A percentile compares a stretch with the other conserved stretches of the same genome.
Conservation (phyloP, 2,329 filamentous ascomycete species). For the Fusarium sp. region DNA sequence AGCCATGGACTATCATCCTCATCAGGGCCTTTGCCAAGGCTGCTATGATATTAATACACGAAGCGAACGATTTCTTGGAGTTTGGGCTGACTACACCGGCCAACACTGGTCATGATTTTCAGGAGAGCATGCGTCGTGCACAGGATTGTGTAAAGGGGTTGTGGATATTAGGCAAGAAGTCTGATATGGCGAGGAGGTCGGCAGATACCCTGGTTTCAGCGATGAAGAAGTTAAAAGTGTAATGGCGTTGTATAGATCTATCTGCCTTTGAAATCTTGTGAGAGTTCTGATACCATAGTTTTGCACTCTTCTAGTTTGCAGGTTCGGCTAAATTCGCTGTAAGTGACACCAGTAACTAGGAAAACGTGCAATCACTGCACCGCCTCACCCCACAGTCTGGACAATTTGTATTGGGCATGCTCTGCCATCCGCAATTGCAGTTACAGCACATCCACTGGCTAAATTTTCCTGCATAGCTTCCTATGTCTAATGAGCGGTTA, state of each 20-base stretch:
- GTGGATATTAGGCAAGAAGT: constrained; percentile 64
- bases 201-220: constrained; percentile 32
- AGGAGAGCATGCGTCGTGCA: constrained; percentile 49
- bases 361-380: too few relatives aligned
- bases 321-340: too few relatives aligned
- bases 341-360: too few relatives aligned
- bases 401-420: too few relatives aligned
- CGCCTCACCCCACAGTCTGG: too few relatives aligned
- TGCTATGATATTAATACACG: constrained; percentile 49
- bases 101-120: constrained; percentile 31
- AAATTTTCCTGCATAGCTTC: too few relatives aligned
- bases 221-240: constrained; percentile 18
- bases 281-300: too few relatives aligned
- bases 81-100: constrained; percentile 29
- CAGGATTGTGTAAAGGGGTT: constrained; percentile 61
- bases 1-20: constrained; percentile 67
- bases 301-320: too few relatives aligned
- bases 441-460: too few relatives aligned
- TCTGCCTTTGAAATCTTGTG: too few relatives aligned
- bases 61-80: constrained; percentile 36
- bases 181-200: constrained; percentile 53
- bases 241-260: background rate
- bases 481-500: too few relatives aligned
- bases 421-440: too few relatives aligned
- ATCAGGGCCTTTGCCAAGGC: constrained; percentile 63